Conservation (phyloP, 2,329 filamentous ascomycete genomes). For the Aspergillus sp. region DNA sequence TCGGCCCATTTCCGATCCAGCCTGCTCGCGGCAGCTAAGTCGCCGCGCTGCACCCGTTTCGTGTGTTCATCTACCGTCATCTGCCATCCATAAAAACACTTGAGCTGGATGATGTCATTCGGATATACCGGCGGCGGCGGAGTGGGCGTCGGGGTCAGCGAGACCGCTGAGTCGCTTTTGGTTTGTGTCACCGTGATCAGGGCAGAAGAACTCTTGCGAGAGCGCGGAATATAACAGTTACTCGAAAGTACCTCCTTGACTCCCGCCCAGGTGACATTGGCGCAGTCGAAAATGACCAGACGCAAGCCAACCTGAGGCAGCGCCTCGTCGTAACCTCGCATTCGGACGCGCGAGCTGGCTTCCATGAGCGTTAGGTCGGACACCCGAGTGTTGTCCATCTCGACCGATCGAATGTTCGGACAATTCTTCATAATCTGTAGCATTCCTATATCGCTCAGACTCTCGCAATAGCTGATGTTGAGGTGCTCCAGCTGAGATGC, state of each 20-base stretch:
- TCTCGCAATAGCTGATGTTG: constrained; percentile 83
- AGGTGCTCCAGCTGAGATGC: constrained; percentile 64
- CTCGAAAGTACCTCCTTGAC: constrained; percentile 76
- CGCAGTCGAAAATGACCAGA: constrained; percentile 82
- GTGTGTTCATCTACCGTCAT: constrained; percentile 90
- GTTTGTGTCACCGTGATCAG: constrained; percentile 26
- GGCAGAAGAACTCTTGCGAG: constrained; percentile 23
- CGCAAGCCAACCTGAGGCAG: constrained; percentile 55
- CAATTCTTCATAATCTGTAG: constrained; percentile 72
- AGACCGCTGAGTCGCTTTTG: constrained; percentile 9
- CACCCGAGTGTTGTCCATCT: constrained; percentile 89
- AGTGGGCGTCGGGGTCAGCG: constrained; percentile 14
- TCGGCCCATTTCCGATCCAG: constrained; percentile 87
- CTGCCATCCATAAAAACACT: constrained; percentile 93
- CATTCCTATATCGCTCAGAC: constrained; percentile 72
- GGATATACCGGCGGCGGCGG: constrained; percentile 44
- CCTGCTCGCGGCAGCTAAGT: constrained; percentile 63
- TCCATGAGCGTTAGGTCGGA: constrained; percentile 79
- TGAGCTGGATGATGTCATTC: constrained; percentile 71
- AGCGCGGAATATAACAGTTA: constrained; percentile 64
- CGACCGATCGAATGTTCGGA: constrained; percentile 57
- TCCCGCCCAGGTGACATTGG: constrained; percentile 85
- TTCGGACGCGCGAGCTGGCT: constrained; percentile 68
- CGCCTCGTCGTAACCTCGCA: constrained; percentile 47
- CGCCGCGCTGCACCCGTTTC: constrained; percentile 70